phyloP scores from a whole-genome alignment of 2,329 filamentous ascomycete genomes.

The Alternaria dauci region DNA sequence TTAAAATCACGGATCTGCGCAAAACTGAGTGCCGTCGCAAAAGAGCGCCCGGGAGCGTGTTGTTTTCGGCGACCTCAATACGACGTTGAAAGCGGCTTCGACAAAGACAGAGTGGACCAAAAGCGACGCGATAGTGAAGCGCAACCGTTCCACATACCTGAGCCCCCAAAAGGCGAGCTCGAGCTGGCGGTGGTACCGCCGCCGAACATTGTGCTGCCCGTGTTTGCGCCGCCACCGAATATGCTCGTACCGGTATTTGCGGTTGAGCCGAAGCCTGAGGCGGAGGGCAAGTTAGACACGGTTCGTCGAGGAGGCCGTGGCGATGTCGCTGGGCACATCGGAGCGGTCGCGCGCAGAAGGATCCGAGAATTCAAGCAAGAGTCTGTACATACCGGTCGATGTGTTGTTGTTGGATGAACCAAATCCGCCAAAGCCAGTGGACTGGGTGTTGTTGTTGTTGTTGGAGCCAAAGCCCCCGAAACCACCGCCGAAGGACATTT shows the following conservation, averaged over 20 bases:
- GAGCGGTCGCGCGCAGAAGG: conserved; percentile 35
- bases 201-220: conserved; percentile 45
- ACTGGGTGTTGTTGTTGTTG: conserved; percentile 40
- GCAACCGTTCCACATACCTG: conserved; percentile 51
- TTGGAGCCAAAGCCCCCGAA: conserved; percentile 57
- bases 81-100: not conserved
- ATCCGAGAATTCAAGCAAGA: conserved; percentile 26
- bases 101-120: conserved; percentile 8
- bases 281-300: conserved; percentile 51
- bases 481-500: conserved; percentile 61
- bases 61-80: not conserved
- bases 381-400: conserved; percentile 61
- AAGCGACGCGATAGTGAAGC: conserved; percentile 41
- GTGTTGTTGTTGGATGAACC: conserved; percentile 48
- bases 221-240: conserved; percentile 44
- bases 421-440: conserved; percentile 52
- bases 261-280: conserved; percentile 53
- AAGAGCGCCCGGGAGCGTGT: not conserved
- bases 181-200: conserved; percentile 39
- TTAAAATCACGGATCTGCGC: conserved; percentile 7
- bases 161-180: conserved; percentile 46
- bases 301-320: conserved; percentile 38
- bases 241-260: conserved; percentile 44
- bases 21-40: not conserved
- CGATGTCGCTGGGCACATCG: conserved; percentile 41